Evolutionary conservation across 2,329 filamentous ascomycete species (phyloP).

Genomic region (Fusarium xyrophilum): DNA sequence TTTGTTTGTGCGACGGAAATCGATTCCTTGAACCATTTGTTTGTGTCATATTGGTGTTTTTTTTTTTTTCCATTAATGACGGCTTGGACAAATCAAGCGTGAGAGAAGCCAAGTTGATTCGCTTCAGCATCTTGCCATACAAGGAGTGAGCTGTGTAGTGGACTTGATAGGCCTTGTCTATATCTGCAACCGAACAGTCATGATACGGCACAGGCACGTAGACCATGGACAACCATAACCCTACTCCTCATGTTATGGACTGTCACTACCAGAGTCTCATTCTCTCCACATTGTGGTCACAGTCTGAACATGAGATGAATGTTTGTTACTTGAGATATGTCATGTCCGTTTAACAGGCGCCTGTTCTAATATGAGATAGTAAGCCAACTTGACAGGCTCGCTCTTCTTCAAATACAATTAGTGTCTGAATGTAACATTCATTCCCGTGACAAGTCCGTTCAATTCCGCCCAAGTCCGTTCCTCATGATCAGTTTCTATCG

Average conservation of each 20-base stretch:
- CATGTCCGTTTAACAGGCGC: not conserved
- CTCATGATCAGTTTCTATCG: constrained; percentile 24
- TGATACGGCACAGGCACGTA: not conserved
- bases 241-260: accelerated
- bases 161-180: not conserved
- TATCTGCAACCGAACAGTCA: too few relatives aligned
- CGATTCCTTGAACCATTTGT: constrained; percentile 28
- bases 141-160: not conserved
- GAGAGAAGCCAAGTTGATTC: not conserved
- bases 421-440: not conserved
- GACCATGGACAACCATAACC: not conserved
- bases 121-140: not conserved
- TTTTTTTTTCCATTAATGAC: too few relatives aligned
- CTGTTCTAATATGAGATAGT: not conserved
- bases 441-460: constrained; percentile 7
- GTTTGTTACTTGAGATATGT: not conserved
- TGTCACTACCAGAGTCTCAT: not conserved
- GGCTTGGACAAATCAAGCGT: too few relatives aligned
- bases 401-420: not conserved
- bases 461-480: constrained; percentile 17
- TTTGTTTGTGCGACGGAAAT: constrained; percentile 38
- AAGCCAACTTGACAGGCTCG: not conserved
- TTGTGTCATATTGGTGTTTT: not conserved
- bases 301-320: not conserved
- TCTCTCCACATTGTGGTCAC: not conserved